Evolutionary conservation across 1,284 basidiomycete genomes (phyloP).

Genomic region (Melampsora americana): DNA sequence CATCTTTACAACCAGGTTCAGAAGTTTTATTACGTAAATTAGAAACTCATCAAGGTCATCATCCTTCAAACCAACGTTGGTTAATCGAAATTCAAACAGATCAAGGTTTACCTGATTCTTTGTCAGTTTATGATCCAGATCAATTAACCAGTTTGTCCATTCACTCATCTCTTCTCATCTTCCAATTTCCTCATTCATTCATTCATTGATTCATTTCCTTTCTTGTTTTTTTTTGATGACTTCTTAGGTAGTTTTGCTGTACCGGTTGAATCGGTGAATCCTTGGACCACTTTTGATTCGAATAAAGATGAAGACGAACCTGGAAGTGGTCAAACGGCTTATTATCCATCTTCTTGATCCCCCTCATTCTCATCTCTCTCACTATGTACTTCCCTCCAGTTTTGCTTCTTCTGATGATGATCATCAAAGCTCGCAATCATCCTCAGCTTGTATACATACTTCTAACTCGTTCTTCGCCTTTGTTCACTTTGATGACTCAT

Average conservation of each 20-base stretch:
- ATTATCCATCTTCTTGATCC: slow-evolving; percentile 2
- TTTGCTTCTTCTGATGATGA: too few relatives aligned
- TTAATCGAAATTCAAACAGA: slow-evolving; percentile 13
- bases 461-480: too few relatives aligned
- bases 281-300: slow-evolving; percentile 23
- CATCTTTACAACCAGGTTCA: slow-evolving; percentile 15
- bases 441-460: too few relatives aligned
- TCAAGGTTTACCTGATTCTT: slow-evolving; percentile 15
- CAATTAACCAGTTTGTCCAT: slow-evolving; percentile 19
- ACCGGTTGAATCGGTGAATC: slow-evolving; percentile 22
- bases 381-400: background rate
- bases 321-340: slow-evolving; percentile 12
- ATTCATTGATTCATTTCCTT: too few relatives aligned
- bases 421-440: too few relatives aligned
- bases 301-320: slow-evolving; percentile 17
- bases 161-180: too few relatives aligned
- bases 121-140: slow-evolving; percentile 16
- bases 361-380: background rate
- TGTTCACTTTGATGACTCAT: too few relatives aligned
- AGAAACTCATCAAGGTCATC: slow-evolving; percentile 18
- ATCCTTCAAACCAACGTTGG: slow-evolving; percentile 32
- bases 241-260: slow-evolving; percentile 26
- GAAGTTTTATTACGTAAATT: slow-evolving; percentile 35
- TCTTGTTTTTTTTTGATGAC: background rate
- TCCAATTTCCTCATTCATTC: background rate